A percentile compares a stretch with the other conserved stretches of the same genome.
These are phyloP conservation scores for Trichoderma virens DNA, from an alignment of 495 filamentous ascomycete genomes.

Conservation along the genomic window DNA sequence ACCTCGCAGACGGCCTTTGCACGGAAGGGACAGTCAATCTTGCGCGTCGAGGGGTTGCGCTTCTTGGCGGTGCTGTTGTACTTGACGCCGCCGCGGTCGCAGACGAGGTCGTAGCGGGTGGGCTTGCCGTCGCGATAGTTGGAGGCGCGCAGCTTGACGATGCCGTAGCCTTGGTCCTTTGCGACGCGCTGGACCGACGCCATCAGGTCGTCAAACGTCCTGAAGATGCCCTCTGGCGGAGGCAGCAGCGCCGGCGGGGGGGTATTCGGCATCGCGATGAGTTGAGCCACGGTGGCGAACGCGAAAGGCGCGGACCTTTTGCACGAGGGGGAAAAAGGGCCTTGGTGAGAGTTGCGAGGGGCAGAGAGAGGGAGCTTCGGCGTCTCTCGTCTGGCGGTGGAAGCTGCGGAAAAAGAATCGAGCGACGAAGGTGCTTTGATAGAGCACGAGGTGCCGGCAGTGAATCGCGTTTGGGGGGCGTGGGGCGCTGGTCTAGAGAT, in stretches of 20 bases:
- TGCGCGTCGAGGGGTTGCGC: conserved; percentile 44
- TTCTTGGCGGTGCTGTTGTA: conserved; percentile 47
- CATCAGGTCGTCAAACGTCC: conserved; percentile 38
- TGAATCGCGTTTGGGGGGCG: not conserved
- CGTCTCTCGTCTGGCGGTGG: not conserved
- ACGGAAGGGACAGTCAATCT: conserved; percentile 45
- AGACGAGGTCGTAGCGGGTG: conserved; percentile 44
- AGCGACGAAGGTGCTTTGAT: not conserved
- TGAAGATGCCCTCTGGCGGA: conserved; percentile 40
- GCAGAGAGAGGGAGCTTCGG: not conserved
- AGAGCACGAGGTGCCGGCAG: not conserved
- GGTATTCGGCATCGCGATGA: conserved; percentile 26
- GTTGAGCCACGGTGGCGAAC: conserved; percentile 19
- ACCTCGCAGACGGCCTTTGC: conserved; percentile 47
- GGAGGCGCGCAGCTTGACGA: conserved; percentile 44
- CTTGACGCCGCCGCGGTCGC: conserved; percentile 45
- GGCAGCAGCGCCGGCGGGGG: conserved; percentile 30
- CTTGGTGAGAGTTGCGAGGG: not conserved
- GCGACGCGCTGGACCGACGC: conserved; percentile 33
- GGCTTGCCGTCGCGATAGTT: conserved; percentile 45
- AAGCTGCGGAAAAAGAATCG: not conserved
- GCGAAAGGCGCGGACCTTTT: conserved; percentile 15
- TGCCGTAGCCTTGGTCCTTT: conserved; percentile 42
- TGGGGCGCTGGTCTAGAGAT: not conserved
- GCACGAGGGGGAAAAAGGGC: not conserved